Percentiles rank a stretch among this genome's conserved stretches.
Evolutionary conservation across 2,329 filamentous ascomycete species (phyloP).

Genomic region (Leptographium galeiforme): DNA sequence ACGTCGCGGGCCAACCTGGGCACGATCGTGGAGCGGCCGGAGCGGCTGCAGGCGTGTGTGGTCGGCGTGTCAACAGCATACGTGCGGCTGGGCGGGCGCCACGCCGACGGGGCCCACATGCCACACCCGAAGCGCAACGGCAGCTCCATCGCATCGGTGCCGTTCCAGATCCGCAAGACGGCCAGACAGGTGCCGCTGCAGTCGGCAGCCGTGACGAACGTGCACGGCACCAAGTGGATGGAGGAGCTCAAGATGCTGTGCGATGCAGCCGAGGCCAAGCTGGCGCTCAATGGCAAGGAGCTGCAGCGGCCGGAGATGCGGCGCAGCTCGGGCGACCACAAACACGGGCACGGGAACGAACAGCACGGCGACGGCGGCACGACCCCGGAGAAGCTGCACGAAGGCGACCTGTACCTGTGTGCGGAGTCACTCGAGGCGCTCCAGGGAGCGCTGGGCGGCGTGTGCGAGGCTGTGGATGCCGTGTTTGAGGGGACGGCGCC

Average conservation of each 20-base stretch:
- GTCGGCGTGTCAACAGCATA: slow-evolving; percentile 79
- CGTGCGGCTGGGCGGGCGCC: slow-evolving; percentile 72
- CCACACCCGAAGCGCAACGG: slow-evolving; percentile 50
- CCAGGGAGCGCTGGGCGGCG: slow-evolving; percentile 80
- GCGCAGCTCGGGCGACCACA: slow-evolving; percentile 13
- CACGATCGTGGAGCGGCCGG: slow-evolving; percentile 85
- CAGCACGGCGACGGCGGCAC: slow-evolving; percentile 9
- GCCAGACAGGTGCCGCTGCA: slow-evolving; percentile 55
- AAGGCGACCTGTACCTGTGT: slow-evolving; percentile 85
- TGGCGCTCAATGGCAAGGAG: slow-evolving; percentile 68
- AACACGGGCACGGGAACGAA: not conserved
- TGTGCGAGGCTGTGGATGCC: slow-evolving; percentile 82
- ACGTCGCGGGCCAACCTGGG: slow-evolving; percentile 57
- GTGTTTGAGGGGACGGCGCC: slow-evolving; percentile 44
- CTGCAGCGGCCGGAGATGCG: slow-evolving; percentile 55
- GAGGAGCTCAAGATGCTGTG: slow-evolving; percentile 79
- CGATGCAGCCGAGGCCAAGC: slow-evolving; percentile 60
- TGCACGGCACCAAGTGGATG: slow-evolving; percentile 91
- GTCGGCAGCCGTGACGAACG: slow-evolving; percentile 70
- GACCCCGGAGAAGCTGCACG: slow-evolving; percentile 50
- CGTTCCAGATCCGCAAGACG: slow-evolving; percentile 79
- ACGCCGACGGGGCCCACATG: slow-evolving; percentile 56
- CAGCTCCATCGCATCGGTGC: slow-evolving; percentile 42
- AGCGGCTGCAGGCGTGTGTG: slow-evolving; percentile 73
- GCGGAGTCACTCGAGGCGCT: slow-evolving; percentile 75